A percentile compares a stretch with the other conserved stretches of the same genome.
These are phyloP conservation scores for Hanseniaspora meyeri DNA, from an alignment of 805 yeast genomes.

Conservation along the genomic window DNA sequence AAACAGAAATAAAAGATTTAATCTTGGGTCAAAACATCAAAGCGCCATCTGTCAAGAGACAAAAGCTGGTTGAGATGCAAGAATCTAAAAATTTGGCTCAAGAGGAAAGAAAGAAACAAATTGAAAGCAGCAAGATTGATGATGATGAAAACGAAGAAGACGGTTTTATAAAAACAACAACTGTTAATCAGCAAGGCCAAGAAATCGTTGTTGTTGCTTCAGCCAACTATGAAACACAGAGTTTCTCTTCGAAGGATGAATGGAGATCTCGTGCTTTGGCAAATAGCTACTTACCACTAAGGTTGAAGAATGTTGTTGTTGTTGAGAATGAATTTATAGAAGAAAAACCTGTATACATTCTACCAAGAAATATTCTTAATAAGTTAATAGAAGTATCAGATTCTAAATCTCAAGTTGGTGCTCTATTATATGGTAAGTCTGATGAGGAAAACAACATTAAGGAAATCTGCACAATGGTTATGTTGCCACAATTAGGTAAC, in stretches of 20 bases:
- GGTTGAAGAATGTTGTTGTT: slow-evolving; percentile 64
- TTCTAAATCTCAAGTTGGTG: slow-evolving; percentile 70
- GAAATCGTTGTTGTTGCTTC: slow-evolving; percentile 91
- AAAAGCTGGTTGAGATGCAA: slow-evolving; percentile 68
- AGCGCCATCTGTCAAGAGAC: slow-evolving; percentile 80
- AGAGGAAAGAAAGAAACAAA: slow-evolving; percentile 30
- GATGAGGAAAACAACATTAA: slow-evolving; percentile 56
- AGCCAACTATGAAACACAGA: slow-evolving; percentile 70
- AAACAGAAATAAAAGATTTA: slow-evolving; percentile 83
- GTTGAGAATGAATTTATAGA: slow-evolving; percentile 53
- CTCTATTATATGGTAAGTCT: slow-evolving; percentile 56
- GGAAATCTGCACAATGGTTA: slow-evolving; percentile 60
- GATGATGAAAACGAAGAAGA: slow-evolving; percentile 20
- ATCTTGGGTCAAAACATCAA: slow-evolving; percentile 87
- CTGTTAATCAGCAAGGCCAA: slow-evolving; percentile 89
- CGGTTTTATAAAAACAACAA: slow-evolving; percentile 68
- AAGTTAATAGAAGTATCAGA: slow-evolving; percentile 74
- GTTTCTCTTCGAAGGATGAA: slow-evolving; percentile 72
- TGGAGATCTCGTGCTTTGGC: slow-evolving; percentile 87
- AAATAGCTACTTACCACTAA: slow-evolving; percentile 54
- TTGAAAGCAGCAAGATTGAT: slow-evolving; percentile 30
- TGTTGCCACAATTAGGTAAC: slow-evolving; percentile 83
- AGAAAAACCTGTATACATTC: slow-evolving; percentile 51
- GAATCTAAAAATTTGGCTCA: slow-evolving; percentile 32
- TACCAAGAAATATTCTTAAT: slow-evolving; percentile 71